A percentile compares a stretch with the other conserved stretches of the same genome.
Evolutionary conservation across 164 flowering plant species (phyloP).

Genomic region (Umbilicus rupestris): DNA sequence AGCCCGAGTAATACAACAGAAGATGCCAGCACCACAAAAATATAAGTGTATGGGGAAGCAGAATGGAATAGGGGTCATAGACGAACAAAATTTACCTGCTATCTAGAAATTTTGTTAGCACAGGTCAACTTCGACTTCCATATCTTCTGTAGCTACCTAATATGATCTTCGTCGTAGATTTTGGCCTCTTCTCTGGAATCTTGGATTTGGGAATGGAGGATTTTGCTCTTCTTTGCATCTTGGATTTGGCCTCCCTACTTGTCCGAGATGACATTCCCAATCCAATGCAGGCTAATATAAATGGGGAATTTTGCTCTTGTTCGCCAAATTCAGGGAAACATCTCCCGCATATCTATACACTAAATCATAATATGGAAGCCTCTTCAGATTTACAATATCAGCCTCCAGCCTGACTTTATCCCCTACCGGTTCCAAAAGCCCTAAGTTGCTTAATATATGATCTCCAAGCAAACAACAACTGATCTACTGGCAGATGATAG

Average conservation of each 20-base stretch:
- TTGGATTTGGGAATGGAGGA: too few species aligned
- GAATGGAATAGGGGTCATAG: not conserved
- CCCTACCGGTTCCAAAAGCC: slow-evolving; percentile 20
- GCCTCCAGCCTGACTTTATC: slow-evolving; percentile 17
- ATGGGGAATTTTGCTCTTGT: slow-evolving; percentile 21
- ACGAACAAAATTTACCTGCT: slow-evolving; percentile 43
- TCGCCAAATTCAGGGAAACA: slow-evolving; percentile 27
- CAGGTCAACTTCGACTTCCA: slow-evolving; percentile 68
- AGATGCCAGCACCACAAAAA: too few species aligned
- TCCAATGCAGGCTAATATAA: slow-evolving; percentile 18
- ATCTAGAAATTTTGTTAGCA: slow-evolving; percentile 68
- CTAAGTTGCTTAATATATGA: slow-evolving; percentile 19
- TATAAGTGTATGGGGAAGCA: not conserved
- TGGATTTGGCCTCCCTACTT: slow-evolving; percentile 22
- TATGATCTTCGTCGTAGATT: slow-evolving; percentile 19
- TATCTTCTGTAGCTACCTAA: slow-evolving; percentile 63
- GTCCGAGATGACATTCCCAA: slow-evolving; percentile 35
- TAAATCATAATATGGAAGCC: slow-evolving; percentile 17
- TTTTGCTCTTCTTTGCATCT: slow-evolving; percentile 13
- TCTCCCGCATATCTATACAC: slow-evolving; percentile 12
- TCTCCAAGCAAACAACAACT: slow-evolving; percentile 18
- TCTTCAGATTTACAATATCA: slow-evolving; percentile 17
- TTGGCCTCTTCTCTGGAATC: too few species aligned
- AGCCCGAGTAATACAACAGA: slow-evolving; percentile 37
- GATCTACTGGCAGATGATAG: not conserved